Evolutionary conservation across 2,329 filamentous ascomycete species (phyloP), one percentile per base, ranked within the genome.

Genomic region (Colletotrichum endophyticum): DNA sequence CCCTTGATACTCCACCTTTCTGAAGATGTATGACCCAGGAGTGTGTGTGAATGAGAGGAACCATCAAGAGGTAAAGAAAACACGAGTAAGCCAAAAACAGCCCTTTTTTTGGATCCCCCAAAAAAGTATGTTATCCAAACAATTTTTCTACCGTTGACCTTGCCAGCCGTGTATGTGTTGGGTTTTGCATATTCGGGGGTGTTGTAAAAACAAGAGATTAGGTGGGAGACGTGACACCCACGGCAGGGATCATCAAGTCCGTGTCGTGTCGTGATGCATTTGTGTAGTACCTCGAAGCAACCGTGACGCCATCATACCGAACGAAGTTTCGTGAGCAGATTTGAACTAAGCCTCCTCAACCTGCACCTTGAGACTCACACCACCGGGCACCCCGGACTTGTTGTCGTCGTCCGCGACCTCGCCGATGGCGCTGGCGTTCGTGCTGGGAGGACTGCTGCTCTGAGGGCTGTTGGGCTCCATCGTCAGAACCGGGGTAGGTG

Each of bases 401-500:
- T 75, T 73, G 53, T 79, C 79, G 13, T 84, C 83, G 22, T 82
- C 81, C 13, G 81, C 79, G 9, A 81, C 80, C 34, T 85, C 84
- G 28, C 86, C 88, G 16, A 86, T 83, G 66, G 91, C 90, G 80
- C 92, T 92, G 49, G 88, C 88, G 78, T 89, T 91, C 4, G 92
- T 91, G 83, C 92, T 95, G 6, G 92, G 91, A 4, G 93, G 88
- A 76, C 90, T 92, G 82, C 88, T 92, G 82, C 91, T 94, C 80
- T 92, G 91, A 3, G 93, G 93, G 78, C 92, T 94, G 81, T 94
- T 94, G 53, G 91, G 91, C 80, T 93, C 93, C 79, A 90, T 93
- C 3, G 93, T 94, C 70, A 95, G 88, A 27, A 89, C 89, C 2
- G 94, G 94, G 1, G 93, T 94, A 11, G 92, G 91, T 1, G 90